A percentile compares a stretch with the other conserved stretches of the same genome.
These are phyloP conservation scores for Pseudogymnoascus sp. DNA, from an alignment of 2,329 filamentous ascomycete genomes.

Conservation along the genomic window DNA sequence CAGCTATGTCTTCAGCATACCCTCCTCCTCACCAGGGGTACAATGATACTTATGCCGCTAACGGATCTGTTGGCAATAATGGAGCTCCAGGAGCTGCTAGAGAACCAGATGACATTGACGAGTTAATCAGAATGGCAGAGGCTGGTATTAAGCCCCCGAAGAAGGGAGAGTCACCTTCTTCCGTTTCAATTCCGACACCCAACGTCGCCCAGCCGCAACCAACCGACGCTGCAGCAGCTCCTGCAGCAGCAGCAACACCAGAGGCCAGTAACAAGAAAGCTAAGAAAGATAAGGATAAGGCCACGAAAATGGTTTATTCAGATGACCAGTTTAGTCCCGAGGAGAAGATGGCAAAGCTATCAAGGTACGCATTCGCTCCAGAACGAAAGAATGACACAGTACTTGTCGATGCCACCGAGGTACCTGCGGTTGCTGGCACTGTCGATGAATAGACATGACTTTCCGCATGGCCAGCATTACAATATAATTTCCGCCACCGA, in stretches of 20 bases:
- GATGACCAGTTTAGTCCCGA: slow-evolving; percentile 76
- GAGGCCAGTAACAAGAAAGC: slow-evolving; percentile 49
- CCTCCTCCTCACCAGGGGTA: slow-evolving; percentile 30
- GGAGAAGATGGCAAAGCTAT: slow-evolving; percentile 75
- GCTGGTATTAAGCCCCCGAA: slow-evolving; percentile 47
- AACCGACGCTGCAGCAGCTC: slow-evolving; percentile 37
- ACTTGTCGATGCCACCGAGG: slow-evolving; percentile 22
- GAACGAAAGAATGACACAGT: slow-evolving; percentile 29
- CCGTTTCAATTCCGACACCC: slow-evolving; percentile 30
- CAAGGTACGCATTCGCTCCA: slow-evolving; percentile 64
- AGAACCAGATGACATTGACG: slow-evolving; percentile 55
- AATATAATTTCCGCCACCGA: neutral
- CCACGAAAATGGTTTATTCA: slow-evolving; percentile 71
- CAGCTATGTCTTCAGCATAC: slow-evolving; percentile 33
- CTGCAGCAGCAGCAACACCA: slow-evolving; percentile 32
- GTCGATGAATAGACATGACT: slow-evolving; percentile 14
- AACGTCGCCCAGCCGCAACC: slow-evolving; percentile 29
- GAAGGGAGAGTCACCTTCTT: slow-evolving; percentile 35
- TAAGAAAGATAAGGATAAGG: slow-evolving; percentile 61
- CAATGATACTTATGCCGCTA: slow-evolving; percentile 29
- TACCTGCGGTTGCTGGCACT: slow-evolving; percentile 21
- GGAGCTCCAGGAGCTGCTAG: slow-evolving; percentile 38
- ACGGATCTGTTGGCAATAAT: slow-evolving; percentile 41
- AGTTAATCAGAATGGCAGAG: slow-evolving; percentile 57
- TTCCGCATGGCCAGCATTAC: neutral